Evolutionary conservation across 108 stramenopile species (phyloP).

Genomic region (Pseudonitzschia pungens): DNA sequence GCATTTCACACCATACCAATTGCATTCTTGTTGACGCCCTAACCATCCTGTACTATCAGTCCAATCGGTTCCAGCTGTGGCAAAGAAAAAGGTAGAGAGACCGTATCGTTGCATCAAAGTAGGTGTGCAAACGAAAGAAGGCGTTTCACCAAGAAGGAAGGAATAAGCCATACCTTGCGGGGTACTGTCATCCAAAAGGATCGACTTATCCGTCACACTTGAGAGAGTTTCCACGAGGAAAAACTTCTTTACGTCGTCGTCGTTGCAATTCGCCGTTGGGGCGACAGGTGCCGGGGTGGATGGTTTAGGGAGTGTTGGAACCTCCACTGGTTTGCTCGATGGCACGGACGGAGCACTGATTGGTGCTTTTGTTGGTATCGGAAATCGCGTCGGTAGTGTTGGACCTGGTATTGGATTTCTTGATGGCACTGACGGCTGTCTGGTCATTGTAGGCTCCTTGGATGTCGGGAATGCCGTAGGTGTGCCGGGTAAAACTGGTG

Average conservation of each 20-base stretch:
- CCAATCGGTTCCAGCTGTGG: constrained; percentile 35
- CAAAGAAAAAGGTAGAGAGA: constrained; percentile 50
- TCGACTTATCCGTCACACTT: constrained; percentile 12
- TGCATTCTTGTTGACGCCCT: constrained; percentile 37
- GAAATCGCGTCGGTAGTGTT: constrained; percentile 1
- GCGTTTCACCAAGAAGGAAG: constrained; percentile 15
- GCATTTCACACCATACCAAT: constrained; percentile 53
- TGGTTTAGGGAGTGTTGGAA: neutral
- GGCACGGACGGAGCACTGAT: constrained; percentile 3
- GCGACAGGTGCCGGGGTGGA: neutral
- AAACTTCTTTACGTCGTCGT: neutral
- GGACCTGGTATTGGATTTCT: constrained; percentile 11
- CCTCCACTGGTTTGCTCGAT: neutral
- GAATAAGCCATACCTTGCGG: constrained; percentile 28
- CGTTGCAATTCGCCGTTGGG: constrained; percentile 4
- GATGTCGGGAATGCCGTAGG: constrained; percentile 10
- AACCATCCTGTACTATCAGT: constrained; percentile 29
- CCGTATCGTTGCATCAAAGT: constrained; percentile 41
- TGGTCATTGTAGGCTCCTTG: neutral
- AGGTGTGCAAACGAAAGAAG: constrained; percentile 15
- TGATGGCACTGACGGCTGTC: too few relatives aligned
- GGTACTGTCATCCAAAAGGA: constrained; percentile 17
- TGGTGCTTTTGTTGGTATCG: constrained; percentile 19
- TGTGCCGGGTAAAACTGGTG: neutral
- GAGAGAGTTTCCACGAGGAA: constrained; percentile 12